phyloP scores from a whole-genome alignment of 805 yeast species.

The Wickerhamomyces bovis region DNA sequence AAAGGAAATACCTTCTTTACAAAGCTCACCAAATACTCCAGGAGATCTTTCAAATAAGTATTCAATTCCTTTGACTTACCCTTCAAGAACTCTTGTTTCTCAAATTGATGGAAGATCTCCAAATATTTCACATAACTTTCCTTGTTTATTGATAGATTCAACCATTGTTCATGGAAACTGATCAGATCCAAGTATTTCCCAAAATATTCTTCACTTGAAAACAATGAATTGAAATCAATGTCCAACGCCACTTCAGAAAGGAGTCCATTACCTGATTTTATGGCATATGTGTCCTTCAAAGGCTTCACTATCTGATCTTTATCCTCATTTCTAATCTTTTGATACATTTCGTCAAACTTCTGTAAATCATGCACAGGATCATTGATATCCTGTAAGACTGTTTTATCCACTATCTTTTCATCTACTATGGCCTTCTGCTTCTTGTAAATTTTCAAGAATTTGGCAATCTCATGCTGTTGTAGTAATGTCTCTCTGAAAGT shows the following conservation, averaged over 20 bases:
- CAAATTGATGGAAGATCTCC: conserved; percentile 36
- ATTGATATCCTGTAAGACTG: conserved; percentile 11
- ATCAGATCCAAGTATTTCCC: conserved; percentile 62
- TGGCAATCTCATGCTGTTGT: conserved; percentile 63
- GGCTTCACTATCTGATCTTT: conserved; percentile 25
- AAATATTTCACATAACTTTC: conserved; percentile 47
- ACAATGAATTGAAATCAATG: conserved; percentile 42
- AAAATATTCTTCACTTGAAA: conserved; percentile 53
- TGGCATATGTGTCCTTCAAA: conserved; percentile 10
- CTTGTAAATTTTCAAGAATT: conserved; percentile 43
- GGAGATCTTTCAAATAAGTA: conserved; percentile 40
- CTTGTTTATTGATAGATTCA: conserved; percentile 35
- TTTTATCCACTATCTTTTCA: background rate
- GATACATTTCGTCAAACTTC: conserved; percentile 33
- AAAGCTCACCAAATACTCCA: conserved; percentile 44
- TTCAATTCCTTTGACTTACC: conserved; percentile 12
- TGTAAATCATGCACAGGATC: conserved; percentile 26
- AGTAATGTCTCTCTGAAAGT: conserved; percentile 45
- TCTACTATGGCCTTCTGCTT: conserved; percentile 19
- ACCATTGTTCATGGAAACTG: conserved; percentile 45
- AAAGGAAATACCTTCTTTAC: conserved; percentile 45
- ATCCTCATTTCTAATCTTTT: conserved; percentile 26
- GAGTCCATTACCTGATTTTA: conserved; percentile 22
- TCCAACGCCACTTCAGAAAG: conserved; percentile 46
- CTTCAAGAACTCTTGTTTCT: conserved; percentile 18